Conservation (phyloP, 2,329 filamentous ascomycete genomes). For the Zymoseptoria brevis region DNA sequence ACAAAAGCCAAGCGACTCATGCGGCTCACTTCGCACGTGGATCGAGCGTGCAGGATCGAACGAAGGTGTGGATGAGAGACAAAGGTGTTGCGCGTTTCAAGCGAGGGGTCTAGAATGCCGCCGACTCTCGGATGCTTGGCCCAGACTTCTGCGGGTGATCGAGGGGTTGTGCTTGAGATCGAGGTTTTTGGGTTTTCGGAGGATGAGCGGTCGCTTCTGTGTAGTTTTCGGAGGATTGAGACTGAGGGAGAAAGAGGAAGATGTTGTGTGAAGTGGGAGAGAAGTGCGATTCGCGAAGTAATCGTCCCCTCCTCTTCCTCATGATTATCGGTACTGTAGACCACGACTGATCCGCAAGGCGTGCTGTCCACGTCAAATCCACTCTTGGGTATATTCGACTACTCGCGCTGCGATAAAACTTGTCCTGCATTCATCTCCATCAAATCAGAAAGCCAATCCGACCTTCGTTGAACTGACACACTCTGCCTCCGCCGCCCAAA, state of each 20-base stretch:
- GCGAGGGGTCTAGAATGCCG: not conserved
- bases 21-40: not conserved
- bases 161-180: not conserved
- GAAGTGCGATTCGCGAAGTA: no score
- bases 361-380: not conserved
- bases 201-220: not conserved
- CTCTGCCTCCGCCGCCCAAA: slow-evolving; percentile 1
- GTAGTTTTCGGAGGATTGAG: not conserved
- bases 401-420: not conserved
- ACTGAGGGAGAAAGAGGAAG: not conserved
- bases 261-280: not conserved
- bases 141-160: not conserved
- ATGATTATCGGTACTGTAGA: not conserved
- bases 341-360: not conserved
- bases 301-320: not conserved
- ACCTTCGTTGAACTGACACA: slow-evolving; percentile 9
- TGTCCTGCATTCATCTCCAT: not conserved
- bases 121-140: no score
- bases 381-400: not conserved
- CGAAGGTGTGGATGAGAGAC: not conserved
- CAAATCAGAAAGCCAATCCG: slow-evolving; percentile 13
- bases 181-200: not conserved
- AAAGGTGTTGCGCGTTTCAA: not conserved
- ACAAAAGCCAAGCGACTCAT: not conserved
- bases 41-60: not conserved